Base-by-base conservation (phyloP, 73 alveolate genomes). In the Paramecium sexaurelia region DNA sequence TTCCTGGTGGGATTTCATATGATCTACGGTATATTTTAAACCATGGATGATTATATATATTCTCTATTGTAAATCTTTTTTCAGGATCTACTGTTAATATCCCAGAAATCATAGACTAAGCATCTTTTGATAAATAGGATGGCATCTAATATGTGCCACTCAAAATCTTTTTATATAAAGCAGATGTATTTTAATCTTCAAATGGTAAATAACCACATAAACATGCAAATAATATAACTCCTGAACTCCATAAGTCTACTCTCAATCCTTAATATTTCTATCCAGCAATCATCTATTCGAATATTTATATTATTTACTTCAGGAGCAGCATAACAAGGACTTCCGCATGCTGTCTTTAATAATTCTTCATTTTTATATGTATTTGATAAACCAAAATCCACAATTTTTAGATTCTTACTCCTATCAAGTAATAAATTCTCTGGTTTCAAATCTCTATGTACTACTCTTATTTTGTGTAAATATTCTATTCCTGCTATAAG, bases 231-330 rank as follows among this genome's bases (percentile, higher is more conserved):
- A 97, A 82, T 51, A 97, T 96, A 32, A 97, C 97, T 37, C 99
- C 99, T 45, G 98, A 92, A 73, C 98, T 94, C 99, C 99, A 97
- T 33, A 97, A 91, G 75, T 97, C 99, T 11, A 96, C 99, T 55
- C 94, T 84, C 10, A 96, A 75, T 13, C 99, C 98, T 33, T 66
- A 57, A 92, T 97, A 97, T 45, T 95, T 85, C 84, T 97, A 93
- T 8, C 99, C 99, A 75, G 97, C 98, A 20, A 97, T 97, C 99
- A 97, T 97, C 92, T 73, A 36, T 73, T 51, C 67, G 6, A n/a
- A 4, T 73, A 26, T 61, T 17, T 22, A 36, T 73, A 39, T 73
- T 5, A 36, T 17, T 9, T 73, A 73, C 87, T 61, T 61, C 83
- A 29, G 83, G 83, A 29, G 83, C 83, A 4, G 83, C 83, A 24